Evolutionary conservation across 495 filamentous ascomycete species (phyloP).

Genomic region (Friedmanniomyces simplex): DNA sequence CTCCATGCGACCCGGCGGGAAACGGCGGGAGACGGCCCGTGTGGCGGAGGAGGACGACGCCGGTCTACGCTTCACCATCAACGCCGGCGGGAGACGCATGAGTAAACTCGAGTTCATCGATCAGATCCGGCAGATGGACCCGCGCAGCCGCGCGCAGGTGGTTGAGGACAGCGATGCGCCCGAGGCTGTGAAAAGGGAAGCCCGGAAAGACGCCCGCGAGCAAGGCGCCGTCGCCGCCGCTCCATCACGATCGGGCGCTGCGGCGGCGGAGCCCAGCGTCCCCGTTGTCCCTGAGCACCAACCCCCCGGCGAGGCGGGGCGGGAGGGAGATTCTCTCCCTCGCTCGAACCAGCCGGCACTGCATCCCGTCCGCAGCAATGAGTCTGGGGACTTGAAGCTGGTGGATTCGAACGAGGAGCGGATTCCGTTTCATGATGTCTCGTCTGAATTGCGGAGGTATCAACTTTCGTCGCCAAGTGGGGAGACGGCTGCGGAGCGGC

Average conservation of each 20-base stretch:
- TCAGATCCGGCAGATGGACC: conserved; percentile 70
- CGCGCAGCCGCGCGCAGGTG: conserved; percentile 58
- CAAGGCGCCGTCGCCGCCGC: conserved; percentile 29
- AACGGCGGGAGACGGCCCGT: neutral
- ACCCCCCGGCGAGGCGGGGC: neutral
- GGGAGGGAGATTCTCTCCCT: too few relatives aligned
- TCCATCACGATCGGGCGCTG: neutral
- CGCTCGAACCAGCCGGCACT: conserved; percentile 20
- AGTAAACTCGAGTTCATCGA: conserved; percentile 86
- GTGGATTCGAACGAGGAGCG: conserved; percentile 27
- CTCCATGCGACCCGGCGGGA: neutral
- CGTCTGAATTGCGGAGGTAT: conserved; percentile 23
- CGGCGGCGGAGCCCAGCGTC: neutral
- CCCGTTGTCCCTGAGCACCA: conserved; percentile 2
- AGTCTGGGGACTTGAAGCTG: conserved; percentile 23
- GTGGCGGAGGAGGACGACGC: conserved; percentile 53
- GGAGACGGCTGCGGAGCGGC: conserved; percentile 27
- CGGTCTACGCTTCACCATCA: conserved; percentile 79
- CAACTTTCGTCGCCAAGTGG: neutral
- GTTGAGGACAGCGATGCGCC: conserved; percentile 59
- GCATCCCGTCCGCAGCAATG: conserved; percentile 18
- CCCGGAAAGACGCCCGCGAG: conserved; percentile 46
- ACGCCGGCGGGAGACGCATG: conserved; percentile 64
- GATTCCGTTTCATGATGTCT: conserved; percentile 25
- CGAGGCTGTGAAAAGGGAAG: conserved; percentile 43